phyloP scores from a whole-genome alignment of 306 rosid genomes.

The Cucumis melo region DNA sequence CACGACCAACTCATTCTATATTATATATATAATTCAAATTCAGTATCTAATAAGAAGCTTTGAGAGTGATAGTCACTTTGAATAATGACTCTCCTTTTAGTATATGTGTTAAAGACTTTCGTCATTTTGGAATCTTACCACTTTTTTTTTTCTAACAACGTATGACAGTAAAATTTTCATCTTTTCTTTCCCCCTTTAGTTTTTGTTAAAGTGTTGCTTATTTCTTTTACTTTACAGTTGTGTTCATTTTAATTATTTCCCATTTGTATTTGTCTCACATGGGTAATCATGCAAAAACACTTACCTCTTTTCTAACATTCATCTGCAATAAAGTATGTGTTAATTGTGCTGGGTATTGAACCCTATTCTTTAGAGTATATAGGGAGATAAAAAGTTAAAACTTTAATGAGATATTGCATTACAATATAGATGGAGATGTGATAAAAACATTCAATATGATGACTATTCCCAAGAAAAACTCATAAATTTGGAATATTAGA shows the following conservation, averaged over 20 bases:
- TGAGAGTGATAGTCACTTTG: not conserved
- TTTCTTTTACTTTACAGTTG: conserved; percentile 6
- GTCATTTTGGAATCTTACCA: not conserved
- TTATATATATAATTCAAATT: not conserved
- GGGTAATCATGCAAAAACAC: conserved; percentile 4
- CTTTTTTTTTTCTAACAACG: not conserved
- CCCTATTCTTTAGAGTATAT: not conserved
- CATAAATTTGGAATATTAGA: not conserved
- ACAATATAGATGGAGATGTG: not conserved
- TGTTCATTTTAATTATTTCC: not conserved
- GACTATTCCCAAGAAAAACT: not conserved
- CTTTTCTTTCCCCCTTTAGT: conserved; percentile 1
- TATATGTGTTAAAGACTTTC: not conserved
- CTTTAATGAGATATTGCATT: not conserved
- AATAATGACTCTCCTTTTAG: not conserved
- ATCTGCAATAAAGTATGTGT: not conserved
- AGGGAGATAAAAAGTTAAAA: not conserved
- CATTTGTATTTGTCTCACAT: not conserved
- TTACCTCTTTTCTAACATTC: not conserved
- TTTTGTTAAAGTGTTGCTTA: not conserved
- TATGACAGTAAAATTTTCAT: not conserved
- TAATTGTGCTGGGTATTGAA: not conserved
- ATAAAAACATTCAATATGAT: not conserved
- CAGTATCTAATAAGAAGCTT: not conserved
- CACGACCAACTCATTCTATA: conserved; percentile 28